Base-by-base conservation (phyloP, 139 green algal species). In the Pycnococcus provasolii region DNA sequence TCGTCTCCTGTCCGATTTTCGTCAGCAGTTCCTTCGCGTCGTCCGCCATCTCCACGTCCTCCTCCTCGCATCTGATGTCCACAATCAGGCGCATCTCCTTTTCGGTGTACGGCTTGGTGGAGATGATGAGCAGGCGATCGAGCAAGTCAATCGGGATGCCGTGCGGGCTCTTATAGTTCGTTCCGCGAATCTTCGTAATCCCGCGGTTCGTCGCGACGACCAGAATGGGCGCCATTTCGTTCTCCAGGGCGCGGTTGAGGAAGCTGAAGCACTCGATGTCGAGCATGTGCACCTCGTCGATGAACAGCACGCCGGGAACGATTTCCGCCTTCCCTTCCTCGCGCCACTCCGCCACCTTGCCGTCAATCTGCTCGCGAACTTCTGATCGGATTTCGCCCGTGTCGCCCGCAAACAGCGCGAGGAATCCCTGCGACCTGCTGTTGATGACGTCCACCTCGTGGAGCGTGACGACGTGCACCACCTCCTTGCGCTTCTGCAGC, bases 191-290 rank as follows among this genome's bases (percentile, higher is more conserved):
- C 40, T 80, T 84, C 11, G 91, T 95, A 83, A 97, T 95, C 66
- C 93, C 93, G 26, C 94, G 73, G 80, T 99, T 99, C 67, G 92
- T 98, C 50, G 94, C 94, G 3, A 95, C 86, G 11, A 99, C 90
- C 53, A 99, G 85, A n/a, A 99, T 82, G 41, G 94, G 94, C 4
- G 92, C 85, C 89, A 97, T 95, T 67, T 97, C 91, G 59, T 88
- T 94, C 68, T 99, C 94, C 48, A 99, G 86, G 2, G 94, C 94
- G 2, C 91, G 80, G 77, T 96, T 96, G 5, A 99, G 78, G 85
- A 95, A 99, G 7, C 83, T 92, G 82, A 99, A 99, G 86, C 94
- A 98, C 78, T 99, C 94, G 47, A 97, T 96, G 81, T 99, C 94
- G n/a, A 99, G 81, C 94, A 97, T 97, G 86, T 99, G 94, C 60